Percentiles rank a stretch among this genome's conserved stretches.
phyloP scores from a whole-genome alignment of 495 filamentous ascomycete species.

The Cetradonia linearis region DNA sequence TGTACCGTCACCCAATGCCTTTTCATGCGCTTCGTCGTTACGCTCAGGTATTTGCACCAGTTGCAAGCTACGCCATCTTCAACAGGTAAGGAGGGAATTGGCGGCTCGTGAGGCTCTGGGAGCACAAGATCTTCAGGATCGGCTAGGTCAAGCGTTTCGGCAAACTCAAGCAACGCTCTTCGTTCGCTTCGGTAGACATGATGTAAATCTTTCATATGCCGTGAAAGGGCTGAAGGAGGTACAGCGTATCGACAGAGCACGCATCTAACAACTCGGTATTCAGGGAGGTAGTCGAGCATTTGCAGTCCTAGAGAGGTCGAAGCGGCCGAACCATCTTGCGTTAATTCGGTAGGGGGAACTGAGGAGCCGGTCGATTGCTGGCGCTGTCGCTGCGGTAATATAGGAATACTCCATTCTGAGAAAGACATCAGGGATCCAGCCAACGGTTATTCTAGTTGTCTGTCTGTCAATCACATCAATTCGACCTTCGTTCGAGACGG shows the following conservation, averaged over 20 bases:
- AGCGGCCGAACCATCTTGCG: background rate
- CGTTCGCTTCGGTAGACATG: background rate
- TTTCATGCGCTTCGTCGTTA: conserved; percentile 1
- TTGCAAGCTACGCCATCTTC: background rate
- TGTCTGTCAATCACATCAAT: background rate
- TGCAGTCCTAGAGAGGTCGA: background rate
- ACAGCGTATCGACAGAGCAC: background rate
- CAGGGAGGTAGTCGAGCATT: background rate
- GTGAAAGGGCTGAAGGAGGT: background rate
- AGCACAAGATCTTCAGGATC: background rate
- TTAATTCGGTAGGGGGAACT: background rate
- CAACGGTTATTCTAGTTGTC: too few relatives aligned
- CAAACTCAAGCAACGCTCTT: background rate
- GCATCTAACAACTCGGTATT: background rate
- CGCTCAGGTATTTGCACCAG: background rate
- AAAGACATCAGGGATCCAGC: background rate
- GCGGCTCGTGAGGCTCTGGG: background rate
- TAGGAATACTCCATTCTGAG: background rate
- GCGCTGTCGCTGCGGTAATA: background rate
- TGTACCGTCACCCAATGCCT: background rate
- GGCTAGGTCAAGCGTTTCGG: conserved; percentile 1
- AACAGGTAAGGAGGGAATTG: background rate
- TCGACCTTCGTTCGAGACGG: background rate
- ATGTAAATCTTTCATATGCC: conserved; percentile 2
- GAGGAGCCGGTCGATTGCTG: background rate